Percentiles rank a stretch among this genome's conserved stretches.
These are phyloP conservation scores for Rickenella mellea DNA, from an alignment of 768 basidiomycete species.

Conservation along the genomic window DNA sequence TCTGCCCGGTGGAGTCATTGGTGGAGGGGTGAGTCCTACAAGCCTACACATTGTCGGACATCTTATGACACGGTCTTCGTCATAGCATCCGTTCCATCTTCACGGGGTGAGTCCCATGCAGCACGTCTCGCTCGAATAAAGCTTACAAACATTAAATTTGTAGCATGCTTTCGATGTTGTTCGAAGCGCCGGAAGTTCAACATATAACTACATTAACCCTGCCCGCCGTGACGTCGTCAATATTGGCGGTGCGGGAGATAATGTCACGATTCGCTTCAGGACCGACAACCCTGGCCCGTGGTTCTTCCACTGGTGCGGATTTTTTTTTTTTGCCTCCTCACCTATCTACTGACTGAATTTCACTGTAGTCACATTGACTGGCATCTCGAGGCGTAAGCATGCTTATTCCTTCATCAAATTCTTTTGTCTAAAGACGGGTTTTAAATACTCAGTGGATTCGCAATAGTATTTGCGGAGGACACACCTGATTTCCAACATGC, in stretches of 20 bases:
- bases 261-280: constrained; percentile 17
- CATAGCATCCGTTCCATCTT: constrained; percentile 29
- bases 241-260: constrained; percentile 17
- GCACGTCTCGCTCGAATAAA: background rate
- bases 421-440: background rate
- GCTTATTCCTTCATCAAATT: background rate
- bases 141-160: background rate
- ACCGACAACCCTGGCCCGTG: constrained; percentile 18
- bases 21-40: too few relatives aligned
- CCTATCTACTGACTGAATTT: background rate
- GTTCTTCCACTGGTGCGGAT: constrained; percentile 17
- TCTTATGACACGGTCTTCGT: background rate
- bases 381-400: constrained; percentile 4
- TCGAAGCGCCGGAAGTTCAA: constrained; percentile 20
- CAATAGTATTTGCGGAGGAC: constrained; percentile 28
- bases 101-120: constrained; percentile 24
- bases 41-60: too few relatives aligned
- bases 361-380: constrained; percentile 7
- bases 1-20: constrained; percentile 4
- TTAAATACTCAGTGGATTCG: constrained; percentile 17
- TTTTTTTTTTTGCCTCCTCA: background rate
- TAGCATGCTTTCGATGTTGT: constrained; percentile 32
- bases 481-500: too few relatives aligned
- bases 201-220: constrained; percentile 27
- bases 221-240: constrained; percentile 22